These are phyloP conservation scores for bread wheat (Triticum aestivum) DNA, from an alignment of 176 grass and related monocot genomes.

Conservation along the genomic window IWGSC_CS_RefSeq_v2.1 NC_057795.1:526899449-526899948, in stretches of 20 bases:
- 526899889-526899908: too few relatives aligned
- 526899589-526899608: too few relatives aligned
- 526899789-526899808: too few relatives aligned
- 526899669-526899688: too few relatives aligned
- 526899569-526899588: background rate
- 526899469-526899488: background rate
- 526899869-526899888: background rate
- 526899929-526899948: background rate
- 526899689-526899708: too few relatives aligned
- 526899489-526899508: background rate
- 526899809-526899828: too few relatives aligned
- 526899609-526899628: too few relatives aligned
- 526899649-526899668: background rate
- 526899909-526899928: background rate
- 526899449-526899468: background rate
- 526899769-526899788: too few relatives aligned
- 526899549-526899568: background rate
- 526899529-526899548: background rate
- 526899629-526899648: too few relatives aligned
- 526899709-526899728: too few relatives aligned
- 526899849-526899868: background rate
- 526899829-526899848: background rate
- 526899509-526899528: background rate
- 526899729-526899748: too few relatives aligned
- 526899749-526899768: too few relatives aligned